Percentiles rank a stretch among this genome's conserved stretches.
phyloP scores from a whole-genome alignment of 202 grass and related monocot genomes.

The Eragrostis tef region DNA sequence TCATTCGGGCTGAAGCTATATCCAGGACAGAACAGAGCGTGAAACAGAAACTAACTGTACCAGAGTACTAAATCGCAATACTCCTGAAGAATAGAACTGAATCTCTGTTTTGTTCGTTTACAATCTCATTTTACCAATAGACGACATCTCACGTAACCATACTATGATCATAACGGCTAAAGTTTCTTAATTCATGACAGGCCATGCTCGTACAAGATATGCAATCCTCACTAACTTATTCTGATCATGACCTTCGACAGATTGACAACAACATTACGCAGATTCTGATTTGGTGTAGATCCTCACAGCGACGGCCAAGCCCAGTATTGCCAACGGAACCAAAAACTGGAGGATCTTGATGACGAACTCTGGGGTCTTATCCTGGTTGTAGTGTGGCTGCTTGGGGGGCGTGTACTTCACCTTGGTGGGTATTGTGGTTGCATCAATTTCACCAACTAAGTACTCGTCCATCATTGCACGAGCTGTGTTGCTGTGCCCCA shows the following conservation, averaged over 20 bases:
- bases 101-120: constrained; percentile 33
- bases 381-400: constrained; percentile 86
- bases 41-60: too few relatives aligned
- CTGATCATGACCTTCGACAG: constrained; percentile 22
- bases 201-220: constrained; percentile 36
- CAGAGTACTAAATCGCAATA: too few relatives aligned
- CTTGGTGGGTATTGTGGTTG: constrained; percentile 71
- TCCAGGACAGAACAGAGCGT: too few relatives aligned
- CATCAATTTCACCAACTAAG: constrained; percentile 60
- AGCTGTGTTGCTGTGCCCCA: constrained; percentile 62
- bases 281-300: constrained; percentile 77
- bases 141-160: constrained; percentile 23
- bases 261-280: constrained; percentile 32
- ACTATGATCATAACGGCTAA: not conserved
- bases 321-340: constrained; percentile 72
- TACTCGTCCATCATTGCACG: constrained; percentile 76
- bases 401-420: constrained; percentile 76
- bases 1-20: too few relatives aligned
- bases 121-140: constrained; percentile 31
- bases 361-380: constrained; percentile 74
- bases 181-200: constrained; percentile 38
- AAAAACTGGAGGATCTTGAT: constrained; percentile 92
- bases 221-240: constrained; percentile 56
- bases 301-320: constrained; percentile 64
- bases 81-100: constrained; percentile 15